These are phyloP conservation scores for Backusella morwellensis DNA, from an alignment of 192 early-diverging fungal species.

Conservation along the genomic window DNA sequence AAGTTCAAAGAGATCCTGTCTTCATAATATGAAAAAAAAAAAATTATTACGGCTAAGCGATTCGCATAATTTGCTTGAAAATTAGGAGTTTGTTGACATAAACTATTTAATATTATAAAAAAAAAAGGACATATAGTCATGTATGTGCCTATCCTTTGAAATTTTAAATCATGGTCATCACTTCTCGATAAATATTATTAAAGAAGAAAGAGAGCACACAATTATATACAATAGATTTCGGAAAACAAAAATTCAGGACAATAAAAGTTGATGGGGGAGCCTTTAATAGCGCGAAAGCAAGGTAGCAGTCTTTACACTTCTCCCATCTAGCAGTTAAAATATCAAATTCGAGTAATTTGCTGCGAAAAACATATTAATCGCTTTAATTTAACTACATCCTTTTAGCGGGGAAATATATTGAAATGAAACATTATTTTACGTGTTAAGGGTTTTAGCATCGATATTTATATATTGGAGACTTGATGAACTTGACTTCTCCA, in stretches of 20 bases:
- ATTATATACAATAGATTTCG: not conserved
- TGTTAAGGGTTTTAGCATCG: not conserved
- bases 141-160: too few species aligned
- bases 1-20: too few species aligned
- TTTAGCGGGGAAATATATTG: not conserved
- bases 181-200: not conserved
- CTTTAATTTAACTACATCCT: not conserved
- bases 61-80: too few species aligned
- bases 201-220: not conserved
- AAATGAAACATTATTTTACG: not conserved
- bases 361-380: not conserved
- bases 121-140: too few species aligned
- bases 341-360: not conserved
- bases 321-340: not conserved
- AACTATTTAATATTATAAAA: too few species aligned
- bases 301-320: too few species aligned
- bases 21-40: too few species aligned
- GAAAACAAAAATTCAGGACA: not conserved
- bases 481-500: not conserved
- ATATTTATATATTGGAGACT: not conserved
- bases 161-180: too few species aligned
- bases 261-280: not conserved
- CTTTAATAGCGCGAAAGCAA: not conserved
- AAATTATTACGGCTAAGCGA: too few species aligned
- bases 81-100: too few species aligned